Conservation (phyloP, 108 stramenopile genomes). For the Nitzschia inconspicua region DNA sequence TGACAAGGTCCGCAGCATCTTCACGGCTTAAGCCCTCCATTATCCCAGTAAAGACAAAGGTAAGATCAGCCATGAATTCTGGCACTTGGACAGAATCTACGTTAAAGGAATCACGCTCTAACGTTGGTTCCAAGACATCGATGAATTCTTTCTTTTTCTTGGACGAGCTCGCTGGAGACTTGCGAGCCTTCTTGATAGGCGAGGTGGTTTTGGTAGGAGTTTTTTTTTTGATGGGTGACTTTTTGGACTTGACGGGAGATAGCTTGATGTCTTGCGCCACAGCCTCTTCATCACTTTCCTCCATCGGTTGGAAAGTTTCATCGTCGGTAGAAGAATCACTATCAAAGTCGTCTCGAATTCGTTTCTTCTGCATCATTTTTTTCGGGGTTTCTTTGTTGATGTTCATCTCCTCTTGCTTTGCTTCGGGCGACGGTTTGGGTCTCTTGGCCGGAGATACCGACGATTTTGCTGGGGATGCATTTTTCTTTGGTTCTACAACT, state of each 20-base stretch:
- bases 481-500: too few species aligned
- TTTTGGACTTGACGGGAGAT: not conserved
- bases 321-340: not conserved
- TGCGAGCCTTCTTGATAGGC: not conserved
- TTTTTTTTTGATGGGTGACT: not conserved
- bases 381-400: not conserved
- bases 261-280: not conserved
- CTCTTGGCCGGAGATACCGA: too few species aligned
- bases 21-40: constrained; percentile 57
- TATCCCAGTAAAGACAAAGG: constrained; percentile 81
- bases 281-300: not conserved
- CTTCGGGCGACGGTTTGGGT: too few species aligned
- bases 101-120: constrained; percentile 23
- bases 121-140: constrained; percentile 15
- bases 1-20: constrained; percentile 66
- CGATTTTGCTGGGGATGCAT: too few species aligned
- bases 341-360: not conserved
- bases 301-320: not conserved
- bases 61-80: constrained; percentile 46
- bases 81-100: constrained; percentile 8
- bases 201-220: not conserved
- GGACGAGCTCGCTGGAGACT: not conserved
- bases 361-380: not conserved
- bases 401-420: not conserved
- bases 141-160: not conserved